phyloP scores from a whole-genome alignment of 352 stramenopile species.

The Pythium dissimile region DNA sequence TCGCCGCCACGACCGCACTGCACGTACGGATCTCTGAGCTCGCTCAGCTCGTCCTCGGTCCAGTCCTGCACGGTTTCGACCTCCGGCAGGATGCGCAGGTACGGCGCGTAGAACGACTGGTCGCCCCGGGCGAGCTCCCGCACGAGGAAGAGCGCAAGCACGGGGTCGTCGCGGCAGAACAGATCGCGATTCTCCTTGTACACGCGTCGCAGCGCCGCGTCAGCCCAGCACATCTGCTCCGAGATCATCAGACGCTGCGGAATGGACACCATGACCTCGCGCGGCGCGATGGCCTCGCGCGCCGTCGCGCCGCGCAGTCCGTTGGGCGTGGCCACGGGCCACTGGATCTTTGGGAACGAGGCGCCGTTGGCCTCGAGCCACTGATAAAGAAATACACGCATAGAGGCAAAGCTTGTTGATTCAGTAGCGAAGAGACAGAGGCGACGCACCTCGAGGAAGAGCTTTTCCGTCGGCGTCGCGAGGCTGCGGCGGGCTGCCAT shows the following conservation, averaged over 20 bases:
- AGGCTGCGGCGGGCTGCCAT: too few species aligned
- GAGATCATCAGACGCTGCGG: slow-evolving; percentile 70
- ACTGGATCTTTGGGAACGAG: slow-evolving; percentile 73
- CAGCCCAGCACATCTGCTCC: slow-evolving; percentile 51
- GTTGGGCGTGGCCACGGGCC: slow-evolving; percentile 43
- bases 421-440: neutral
- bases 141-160: slow-evolving; percentile 83
- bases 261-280: slow-evolving; percentile 69
- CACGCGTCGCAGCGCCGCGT: slow-evolving; percentile 43
- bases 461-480: slow-evolving; percentile 28
- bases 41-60: slow-evolving; percentile 50
- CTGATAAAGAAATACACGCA: slow-evolving; percentile 9
- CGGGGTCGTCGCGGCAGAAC: slow-evolving; percentile 74
- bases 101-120: slow-evolving; percentile 86
- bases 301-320: slow-evolving; percentile 66
- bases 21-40: slow-evolving; percentile 68
- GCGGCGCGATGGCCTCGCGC: slow-evolving; percentile 38
- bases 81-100: slow-evolving; percentile 77
- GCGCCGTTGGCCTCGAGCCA: slow-evolving; percentile 75
- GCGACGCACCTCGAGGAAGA: slow-evolving; percentile 40
- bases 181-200: slow-evolving; percentile 56
- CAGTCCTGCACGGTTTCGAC: slow-evolving; percentile 84
- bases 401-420: neutral
- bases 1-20: neutral
- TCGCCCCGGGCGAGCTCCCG: slow-evolving; percentile 60